phyloP scores from a whole-genome alignment of 2,329 filamentous ascomycete species.

The Coniochaeta prunicola region DNA sequence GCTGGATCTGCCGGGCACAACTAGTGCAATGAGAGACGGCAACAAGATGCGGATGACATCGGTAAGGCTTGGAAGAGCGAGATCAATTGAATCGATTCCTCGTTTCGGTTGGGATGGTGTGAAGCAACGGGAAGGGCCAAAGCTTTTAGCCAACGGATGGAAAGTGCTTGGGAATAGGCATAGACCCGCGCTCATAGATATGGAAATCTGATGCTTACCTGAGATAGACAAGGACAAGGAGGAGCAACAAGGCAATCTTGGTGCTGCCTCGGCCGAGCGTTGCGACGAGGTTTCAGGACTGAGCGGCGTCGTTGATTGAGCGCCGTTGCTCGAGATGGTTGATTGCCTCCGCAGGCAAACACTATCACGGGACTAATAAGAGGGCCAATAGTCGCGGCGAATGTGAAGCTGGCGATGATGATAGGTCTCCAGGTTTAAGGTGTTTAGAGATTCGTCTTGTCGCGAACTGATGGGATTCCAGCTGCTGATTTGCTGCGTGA shows the following conservation, averaged over 20 bases:
- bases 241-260: neutral
- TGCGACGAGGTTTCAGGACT: constrained; percentile 1
- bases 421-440: constrained; percentile 39
- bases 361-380: constrained; percentile 44
- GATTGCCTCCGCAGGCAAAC: constrained; percentile 34
- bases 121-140: constrained; percentile 11
- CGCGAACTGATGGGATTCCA: constrained; percentile 29
- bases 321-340: constrained; percentile 17
- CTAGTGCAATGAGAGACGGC: neutral
- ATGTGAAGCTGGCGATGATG: constrained; percentile 34
- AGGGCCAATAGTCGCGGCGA: constrained; percentile 40
- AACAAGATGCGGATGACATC: neutral
- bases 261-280: constrained; percentile 3
- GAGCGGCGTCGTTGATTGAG: constrained; percentile 22
- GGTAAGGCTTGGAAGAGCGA: neutral
- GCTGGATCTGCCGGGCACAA: neutral
- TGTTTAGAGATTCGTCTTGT: constrained; percentile 19
- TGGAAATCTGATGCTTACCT: constrained; percentile 11
- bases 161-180: constrained; percentile 1
- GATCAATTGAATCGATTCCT: neutral
- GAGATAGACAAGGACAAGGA: constrained; percentile 5
- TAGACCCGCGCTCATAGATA: neutral
- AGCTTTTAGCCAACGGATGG: constrained; percentile 10
- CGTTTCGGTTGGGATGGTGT: constrained; percentile 8
- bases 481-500: constrained; percentile 42